Evolutionary conservation across 2,329 filamentous ascomycete species (phyloP).

Genomic region (Westerdykella aurantiaca): DNA sequence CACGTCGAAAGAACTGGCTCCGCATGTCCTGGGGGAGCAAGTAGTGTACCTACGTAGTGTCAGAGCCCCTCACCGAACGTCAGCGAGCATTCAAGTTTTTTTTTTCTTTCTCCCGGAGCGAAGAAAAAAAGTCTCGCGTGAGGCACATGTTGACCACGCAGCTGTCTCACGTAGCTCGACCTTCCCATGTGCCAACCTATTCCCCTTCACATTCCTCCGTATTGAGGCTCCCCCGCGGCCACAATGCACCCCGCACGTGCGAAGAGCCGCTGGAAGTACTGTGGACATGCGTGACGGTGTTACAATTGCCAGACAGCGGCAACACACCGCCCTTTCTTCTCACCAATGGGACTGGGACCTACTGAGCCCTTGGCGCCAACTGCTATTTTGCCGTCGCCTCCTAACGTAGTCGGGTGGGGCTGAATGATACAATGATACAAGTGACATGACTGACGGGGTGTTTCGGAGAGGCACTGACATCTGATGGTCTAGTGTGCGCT

Average conservation of each 20-base stretch:
- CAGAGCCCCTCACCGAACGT: too few species aligned
- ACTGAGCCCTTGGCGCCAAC: slow-evolving; percentile 25
- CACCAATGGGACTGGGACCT: slow-evolving; percentile 12
- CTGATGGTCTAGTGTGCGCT: not conserved
- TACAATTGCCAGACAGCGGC: not conserved
- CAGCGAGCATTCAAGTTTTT: too few species aligned
- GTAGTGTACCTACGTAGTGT: too few species aligned
- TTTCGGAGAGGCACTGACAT: not conserved
- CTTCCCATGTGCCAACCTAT: too few species aligned
- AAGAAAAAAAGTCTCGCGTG: too few species aligned
- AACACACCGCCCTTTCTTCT: slow-evolving; percentile 28
- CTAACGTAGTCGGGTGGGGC: slow-evolving; percentile 6
- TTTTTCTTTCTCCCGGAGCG: too few species aligned
- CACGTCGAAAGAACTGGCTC: too few species aligned
- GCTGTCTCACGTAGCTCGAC: too few species aligned
- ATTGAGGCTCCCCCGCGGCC: not conserved
- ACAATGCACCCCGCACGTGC: not conserved
- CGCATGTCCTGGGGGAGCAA: too few species aligned
- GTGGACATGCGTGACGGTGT: not conserved
- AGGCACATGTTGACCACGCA: too few species aligned
- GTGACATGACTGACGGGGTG: not conserved
- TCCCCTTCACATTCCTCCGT: too few species aligned
- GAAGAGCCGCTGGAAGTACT: not conserved
- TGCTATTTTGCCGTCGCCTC: slow-evolving; percentile 12
- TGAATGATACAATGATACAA: not conserved